phyloP scores from a whole-genome alignment of 176 grass and related monocot species.

The Triticum aestivum region IWGSC_CS_RefSeq_v2.1 NC_057812.1:566186862-566187361 shows the following conservation, averaged over 20 bases:
- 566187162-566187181: background rate
- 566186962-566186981: background rate
- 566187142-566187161: background rate
- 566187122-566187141: background rate
- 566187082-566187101: background rate
- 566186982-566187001: background rate
- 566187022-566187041: background rate
- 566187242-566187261: background rate
- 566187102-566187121: background rate
- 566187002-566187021: background rate
- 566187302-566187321: background rate
- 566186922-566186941: background rate
- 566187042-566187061: background rate
- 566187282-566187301: background rate
- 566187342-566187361: background rate
- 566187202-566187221: background rate
- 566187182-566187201: background rate
- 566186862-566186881: background rate
- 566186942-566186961: background rate
- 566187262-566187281: background rate
- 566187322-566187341: conserved; percentile 12
- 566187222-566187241: background rate
- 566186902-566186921: background rate
- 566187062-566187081: background rate
- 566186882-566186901: background rate